Base-by-base conservation (phyloP, 495 filamentous ascomycete genomes). In the Niebla homalea region DNA sequence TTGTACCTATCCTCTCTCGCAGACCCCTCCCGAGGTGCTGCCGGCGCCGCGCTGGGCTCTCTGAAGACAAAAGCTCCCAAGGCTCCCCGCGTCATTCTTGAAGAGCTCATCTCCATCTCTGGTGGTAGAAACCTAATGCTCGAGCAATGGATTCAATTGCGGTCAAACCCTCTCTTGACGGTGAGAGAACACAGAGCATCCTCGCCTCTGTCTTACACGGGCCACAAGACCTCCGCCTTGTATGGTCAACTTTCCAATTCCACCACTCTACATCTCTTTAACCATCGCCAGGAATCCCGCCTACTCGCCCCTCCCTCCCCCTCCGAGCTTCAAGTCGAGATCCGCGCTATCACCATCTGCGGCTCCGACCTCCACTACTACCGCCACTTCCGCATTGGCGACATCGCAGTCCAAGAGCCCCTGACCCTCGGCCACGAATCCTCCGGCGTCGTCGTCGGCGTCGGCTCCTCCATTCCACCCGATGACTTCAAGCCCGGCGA, bases 311-410 rank as follows among this genome's bases (percentile, higher is more conserved):
- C 65, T 5, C 76, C 76, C 11, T 53, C 55, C 15, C 67, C 64
- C 50, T 72, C 68, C 15, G 80, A 89, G 57, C 74, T 89, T 45
- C 86, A 89, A 68, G 72, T 89, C 57, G 72, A 79, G 57, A 70
- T 89, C 58, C 76, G 75, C 61, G 78, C 81, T 19, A 89, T 85
- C 1, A 84, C 84, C 26, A 78, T 92, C 62, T 89, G 85, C 64
- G 86, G 86, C 55, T 88, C 84, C 3, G 86, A 92, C 67, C 76
- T 89, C 5, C 83, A 84, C 59, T 92, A 92, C 70, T 92, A 87
- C 70, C 81, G 74, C 57, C 84, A 89, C 65, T 86, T 83, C 58
- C 81, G 83, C 63, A 89, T 89, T 59, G 86, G 86, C 47, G 83
- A 86, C 64, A 83, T 92, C 62, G 77, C 83, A 50, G 79, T 84